Evolutionary conservation across 108 stramenopile species (phyloP).

Genomic region (Stephanodiscus triporus): DNA sequence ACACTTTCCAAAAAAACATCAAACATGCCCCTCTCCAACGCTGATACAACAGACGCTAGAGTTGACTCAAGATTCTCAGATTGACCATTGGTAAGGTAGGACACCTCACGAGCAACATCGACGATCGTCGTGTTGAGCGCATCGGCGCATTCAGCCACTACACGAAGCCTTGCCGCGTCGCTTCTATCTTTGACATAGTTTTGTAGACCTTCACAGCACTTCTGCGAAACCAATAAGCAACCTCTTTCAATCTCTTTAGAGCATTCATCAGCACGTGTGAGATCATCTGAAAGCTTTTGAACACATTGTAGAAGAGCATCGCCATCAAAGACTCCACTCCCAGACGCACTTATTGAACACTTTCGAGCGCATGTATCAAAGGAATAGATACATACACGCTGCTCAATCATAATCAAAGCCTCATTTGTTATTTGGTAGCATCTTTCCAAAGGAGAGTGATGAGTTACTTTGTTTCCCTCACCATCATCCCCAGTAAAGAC

Average conservation of each 20-base stretch:
- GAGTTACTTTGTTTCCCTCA: conserved; percentile 33
- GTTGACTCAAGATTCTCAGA: conserved; percentile 75
- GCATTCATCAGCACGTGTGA: conserved; percentile 81
- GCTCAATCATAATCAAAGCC: conserved; percentile 79
- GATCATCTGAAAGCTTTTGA: conserved; percentile 74
- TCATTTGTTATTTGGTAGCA: conserved; percentile 67
- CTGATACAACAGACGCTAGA: conserved; percentile 72
- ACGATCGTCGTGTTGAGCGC: conserved; percentile 68
- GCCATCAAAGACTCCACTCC: conserved; percentile 85
- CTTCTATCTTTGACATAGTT: conserved; percentile 85
- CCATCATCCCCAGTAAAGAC: conserved; percentile 27
- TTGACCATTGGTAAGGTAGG: conserved; percentile 59
- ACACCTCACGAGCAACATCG: conserved; percentile 80
- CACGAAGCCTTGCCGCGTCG: conserved; percentile 81
- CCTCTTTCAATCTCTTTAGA: conserved; percentile 85
- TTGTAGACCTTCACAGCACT: conserved; percentile 85
- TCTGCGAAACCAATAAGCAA: conserved; percentile 77
- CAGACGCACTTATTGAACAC: conserved; percentile 75
- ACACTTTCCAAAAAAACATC: conserved; percentile 85
- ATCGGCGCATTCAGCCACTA: conserved; percentile 88
- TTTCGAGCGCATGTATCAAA: conserved; percentile 86
- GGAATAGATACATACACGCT: conserved; percentile 85
- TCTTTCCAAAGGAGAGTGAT: conserved; percentile 65
- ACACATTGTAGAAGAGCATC: conserved; percentile 73
- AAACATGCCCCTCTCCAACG: conserved; percentile 83